Conservation (phyloP, 75 land plant genomes). For the Sequoiadendron giganteum region DNA sequence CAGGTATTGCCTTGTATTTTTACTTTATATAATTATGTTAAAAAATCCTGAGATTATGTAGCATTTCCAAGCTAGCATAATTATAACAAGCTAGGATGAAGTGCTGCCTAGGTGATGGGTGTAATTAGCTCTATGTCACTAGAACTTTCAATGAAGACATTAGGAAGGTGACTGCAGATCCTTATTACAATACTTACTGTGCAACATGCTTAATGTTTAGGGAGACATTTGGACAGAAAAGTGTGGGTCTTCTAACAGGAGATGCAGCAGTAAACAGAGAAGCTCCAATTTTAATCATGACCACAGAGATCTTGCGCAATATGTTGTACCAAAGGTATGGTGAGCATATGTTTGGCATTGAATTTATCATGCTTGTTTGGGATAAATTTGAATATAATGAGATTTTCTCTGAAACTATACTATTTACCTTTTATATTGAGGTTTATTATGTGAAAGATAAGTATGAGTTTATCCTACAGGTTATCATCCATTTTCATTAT, state of each 20-base stretch:
- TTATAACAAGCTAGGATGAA: background rate
- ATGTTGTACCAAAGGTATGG: slow-evolving; percentile 93
- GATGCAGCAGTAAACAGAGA: slow-evolving; percentile 92
- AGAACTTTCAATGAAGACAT: background rate
- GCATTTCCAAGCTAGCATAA: background rate
- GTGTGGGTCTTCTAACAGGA: slow-evolving; percentile 94
- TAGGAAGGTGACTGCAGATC: background rate
- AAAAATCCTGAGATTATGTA: background rate
- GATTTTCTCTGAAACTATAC: background rate
- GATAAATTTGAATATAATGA: background rate
- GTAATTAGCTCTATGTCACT: background rate
- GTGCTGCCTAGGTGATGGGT: background rate
- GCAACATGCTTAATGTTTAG: slow-evolving; percentile 26
- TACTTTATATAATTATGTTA: background rate
- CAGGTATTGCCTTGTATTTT: slow-evolving; percentile 36
- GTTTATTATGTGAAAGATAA: background rate
- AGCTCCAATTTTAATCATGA: slow-evolving; percentile 92
- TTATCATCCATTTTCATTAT: background rate
- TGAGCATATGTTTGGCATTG: background rate
- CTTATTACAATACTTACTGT: background rate
- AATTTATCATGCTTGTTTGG: background rate
- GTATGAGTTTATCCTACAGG: no score
- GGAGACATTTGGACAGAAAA: slow-evolving; percentile 80
- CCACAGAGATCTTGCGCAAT: slow-evolving; percentile 95
- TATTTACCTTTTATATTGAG: background rate